Evolutionary conservation across 1,284 basidiomycete species (phyloP).

Genomic region (Ceratobasidium sp.): DNA sequence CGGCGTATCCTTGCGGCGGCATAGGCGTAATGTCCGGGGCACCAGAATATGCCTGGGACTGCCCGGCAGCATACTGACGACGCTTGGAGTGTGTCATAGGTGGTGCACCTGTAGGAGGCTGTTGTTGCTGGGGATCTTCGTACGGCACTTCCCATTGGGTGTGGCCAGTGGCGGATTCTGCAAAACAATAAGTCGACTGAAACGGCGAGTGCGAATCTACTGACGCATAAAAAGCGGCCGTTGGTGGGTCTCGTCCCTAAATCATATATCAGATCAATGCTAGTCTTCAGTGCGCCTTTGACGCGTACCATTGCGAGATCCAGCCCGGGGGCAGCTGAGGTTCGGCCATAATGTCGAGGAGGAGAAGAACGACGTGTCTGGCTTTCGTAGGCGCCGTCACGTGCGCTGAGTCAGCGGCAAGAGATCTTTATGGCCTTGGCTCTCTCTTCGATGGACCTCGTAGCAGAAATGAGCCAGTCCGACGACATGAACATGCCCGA

Average conservation of each 20-base stretch:
- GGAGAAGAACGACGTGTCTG: slow-evolving; percentile 38
- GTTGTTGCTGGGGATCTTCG: slow-evolving; percentile 39
- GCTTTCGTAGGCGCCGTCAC: slow-evolving; percentile 33
- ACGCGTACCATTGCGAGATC: slow-evolving; percentile 82
- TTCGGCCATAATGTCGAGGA: slow-evolving; percentile 44
- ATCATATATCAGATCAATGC: slow-evolving; percentile 28
- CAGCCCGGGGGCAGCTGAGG: slow-evolving; percentile 83
- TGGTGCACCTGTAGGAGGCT: slow-evolving; percentile 50
- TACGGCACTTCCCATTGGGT: slow-evolving; percentile 74
- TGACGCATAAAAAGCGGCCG: slow-evolving; percentile 85
- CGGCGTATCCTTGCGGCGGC: slow-evolving; percentile 40
- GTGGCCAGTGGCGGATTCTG: slow-evolving; percentile 67
- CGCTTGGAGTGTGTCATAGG: slow-evolving; percentile 65
- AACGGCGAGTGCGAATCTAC: slow-evolving; percentile 50
- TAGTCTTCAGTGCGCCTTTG: slow-evolving; percentile 2
- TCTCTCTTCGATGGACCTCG: slow-evolving; percentile 7
- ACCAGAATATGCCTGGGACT: slow-evolving; percentile 87
- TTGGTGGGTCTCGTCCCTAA: slow-evolving; percentile 82
- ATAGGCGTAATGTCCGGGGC: slow-evolving; percentile 51
- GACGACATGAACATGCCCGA: slow-evolving; percentile 40
- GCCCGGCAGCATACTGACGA: slow-evolving; percentile 89
- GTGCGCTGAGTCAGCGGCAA: slow-evolving; percentile 12
- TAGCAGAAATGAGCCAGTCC: slow-evolving; percentile 15
- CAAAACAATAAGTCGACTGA: slow-evolving; percentile 34
- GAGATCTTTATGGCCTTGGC: background rate